A percentile compares a stretch with the other conserved stretches of the same genome.
These are phyloP conservation scores for Eleusine coracana DNA, from an alignment of 176 grass and related monocot genomes.

Conservation along the genomic window DNA sequence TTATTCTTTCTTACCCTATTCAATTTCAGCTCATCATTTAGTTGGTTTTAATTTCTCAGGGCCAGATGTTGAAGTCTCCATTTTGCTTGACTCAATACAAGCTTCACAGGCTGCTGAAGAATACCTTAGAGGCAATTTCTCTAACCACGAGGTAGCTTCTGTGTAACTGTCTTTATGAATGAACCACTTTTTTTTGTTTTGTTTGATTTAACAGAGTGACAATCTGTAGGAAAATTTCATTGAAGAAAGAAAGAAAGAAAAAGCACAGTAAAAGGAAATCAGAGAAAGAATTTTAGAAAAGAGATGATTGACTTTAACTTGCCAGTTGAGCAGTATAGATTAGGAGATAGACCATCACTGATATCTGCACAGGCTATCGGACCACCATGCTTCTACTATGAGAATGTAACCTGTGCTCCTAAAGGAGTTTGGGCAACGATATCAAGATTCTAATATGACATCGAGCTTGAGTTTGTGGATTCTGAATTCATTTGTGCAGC, in stretches of 20 bases:
- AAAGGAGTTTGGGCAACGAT: slow-evolving; percentile 66
- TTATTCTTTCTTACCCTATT: neutral
- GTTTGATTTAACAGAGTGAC: too few species aligned
- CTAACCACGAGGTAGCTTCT: slow-evolving; percentile 50
- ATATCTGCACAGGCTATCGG: slow-evolving; percentile 48
- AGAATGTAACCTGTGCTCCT: slow-evolving; percentile 75
- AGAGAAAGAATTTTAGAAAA: slow-evolving; percentile 39
- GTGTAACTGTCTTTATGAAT: too few species aligned
- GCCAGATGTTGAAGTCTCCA: slow-evolving; percentile 50
- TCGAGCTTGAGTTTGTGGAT: slow-evolving; percentile 69
- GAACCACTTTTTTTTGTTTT: too few species aligned
- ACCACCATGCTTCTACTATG: slow-evolving; percentile 78
- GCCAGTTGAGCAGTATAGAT: slow-evolving; percentile 34
- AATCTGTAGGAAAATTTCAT: slow-evolving; percentile 40
- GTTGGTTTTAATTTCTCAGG: slow-evolving; percentile 53
- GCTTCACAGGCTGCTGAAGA: slow-evolving; percentile 59
- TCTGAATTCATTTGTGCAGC: slow-evolving; percentile 58
- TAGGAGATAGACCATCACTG: slow-evolving; percentile 12
- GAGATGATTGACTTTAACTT: slow-evolving; percentile 68
- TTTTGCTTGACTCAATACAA: slow-evolving; percentile 67
- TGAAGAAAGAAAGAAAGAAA: slow-evolving; percentile 34
- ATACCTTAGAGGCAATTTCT: neutral
- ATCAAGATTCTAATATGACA: slow-evolving; percentile 55
- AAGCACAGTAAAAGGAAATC: slow-evolving; percentile 20
- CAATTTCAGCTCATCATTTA: neutral